Evolutionary conservation across 192 early-diverging fungal genomes (phyloP), one percentile per base, ranked within the genome.

Genomic region (Entomortierella beljakovae): DNA sequence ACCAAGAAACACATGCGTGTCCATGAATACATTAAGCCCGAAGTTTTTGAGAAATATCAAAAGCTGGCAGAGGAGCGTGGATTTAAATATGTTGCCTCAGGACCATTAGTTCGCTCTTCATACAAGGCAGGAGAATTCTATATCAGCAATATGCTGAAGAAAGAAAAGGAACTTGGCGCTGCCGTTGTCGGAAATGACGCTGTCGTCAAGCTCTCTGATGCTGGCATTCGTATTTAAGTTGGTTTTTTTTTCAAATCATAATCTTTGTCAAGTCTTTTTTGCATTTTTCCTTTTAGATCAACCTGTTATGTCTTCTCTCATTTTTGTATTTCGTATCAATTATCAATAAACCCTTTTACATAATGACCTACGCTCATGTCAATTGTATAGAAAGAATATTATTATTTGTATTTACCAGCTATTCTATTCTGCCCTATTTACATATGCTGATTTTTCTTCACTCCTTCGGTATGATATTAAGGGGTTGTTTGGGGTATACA

Each of bases 1-100:
- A 98, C 97, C 25, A 99, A 98, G 87, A 92, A 94, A 65, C 96
- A 99, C 81, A 96, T 99, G 95, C 97, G 97, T 87, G 94, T 98
- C 23, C 88, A 93, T 60, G 96, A 96, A 72, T 99, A 98, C 68
- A 91, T 99, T 42, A 89, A 92, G 48, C 96, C 96, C 5, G 91
- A 94, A 50, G 95, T 94, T 79, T 99, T 97, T 80, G 92, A 92
- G 66, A 88, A 94, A 65, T 99, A 94, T 93, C 88, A 90, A 61
- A 74, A 88, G 54, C 84, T 92, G 56, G 96, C 92, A 48, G 87
- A 90, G 62, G 84, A 88, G 49, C 85, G 98, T 28, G 97, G 97
- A 40, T 99, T 99, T 85, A 86, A 92, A 40, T 99, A 99, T 72
- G 93, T 96, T n/a, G 97, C 97, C 0, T 90, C 89, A 55, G 97